These are phyloP conservation scores for Penicillium ochrochloron DNA, from an alignment of 495 filamentous ascomycete genomes.

Conservation along the genomic window DNA sequence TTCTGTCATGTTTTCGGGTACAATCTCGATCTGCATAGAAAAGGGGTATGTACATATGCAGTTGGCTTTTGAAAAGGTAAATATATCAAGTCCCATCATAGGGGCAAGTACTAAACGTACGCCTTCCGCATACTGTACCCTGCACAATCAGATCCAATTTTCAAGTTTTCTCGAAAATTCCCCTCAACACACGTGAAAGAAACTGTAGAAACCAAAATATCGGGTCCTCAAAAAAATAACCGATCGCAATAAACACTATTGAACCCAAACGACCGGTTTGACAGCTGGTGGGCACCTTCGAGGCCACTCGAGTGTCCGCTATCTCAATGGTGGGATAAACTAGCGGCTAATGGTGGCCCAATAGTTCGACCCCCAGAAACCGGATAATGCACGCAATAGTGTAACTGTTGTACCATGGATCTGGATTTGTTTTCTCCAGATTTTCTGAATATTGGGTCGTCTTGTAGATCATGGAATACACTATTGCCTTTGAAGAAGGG, in stretches of 20 bases:
- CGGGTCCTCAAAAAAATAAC: neutral
- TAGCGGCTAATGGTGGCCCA: slow-evolving; percentile 30
- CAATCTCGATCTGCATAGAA: slow-evolving; percentile 5
- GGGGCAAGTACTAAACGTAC: neutral
- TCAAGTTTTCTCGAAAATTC: neutral
- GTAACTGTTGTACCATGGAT: slow-evolving; percentile 22
- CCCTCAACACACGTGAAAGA: neutral
- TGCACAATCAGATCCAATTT: neutral
- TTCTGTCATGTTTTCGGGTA: slow-evolving; percentile 9
- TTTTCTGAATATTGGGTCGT: slow-evolving; percentile 3
- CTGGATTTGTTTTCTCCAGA: slow-evolving; percentile 2
- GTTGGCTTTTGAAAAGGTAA: neutral
- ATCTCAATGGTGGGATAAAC: slow-evolving; percentile 16
- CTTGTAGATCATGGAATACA: slow-evolving; percentile 20
- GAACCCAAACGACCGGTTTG: slow-evolving; percentile 33
- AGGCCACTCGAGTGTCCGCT: neutral
- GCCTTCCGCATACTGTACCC: too few relatives aligned
- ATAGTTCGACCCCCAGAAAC: slow-evolving; percentile 23
- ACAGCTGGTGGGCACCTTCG: slow-evolving; percentile 13
- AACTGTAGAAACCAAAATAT: neutral
- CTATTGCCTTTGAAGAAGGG: slow-evolving; percentile 10
- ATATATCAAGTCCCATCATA: neutral
- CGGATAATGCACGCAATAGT: slow-evolving; percentile 8
- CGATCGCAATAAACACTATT: slow-evolving; percentile 20
- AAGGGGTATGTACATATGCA: slow-evolving; percentile 1